Evolutionary conservation across 495 filamentous ascomycete genomes (phyloP), one percentile per base, ranked within the genome.

Genomic region (Aspergillus baeticus): DNA sequence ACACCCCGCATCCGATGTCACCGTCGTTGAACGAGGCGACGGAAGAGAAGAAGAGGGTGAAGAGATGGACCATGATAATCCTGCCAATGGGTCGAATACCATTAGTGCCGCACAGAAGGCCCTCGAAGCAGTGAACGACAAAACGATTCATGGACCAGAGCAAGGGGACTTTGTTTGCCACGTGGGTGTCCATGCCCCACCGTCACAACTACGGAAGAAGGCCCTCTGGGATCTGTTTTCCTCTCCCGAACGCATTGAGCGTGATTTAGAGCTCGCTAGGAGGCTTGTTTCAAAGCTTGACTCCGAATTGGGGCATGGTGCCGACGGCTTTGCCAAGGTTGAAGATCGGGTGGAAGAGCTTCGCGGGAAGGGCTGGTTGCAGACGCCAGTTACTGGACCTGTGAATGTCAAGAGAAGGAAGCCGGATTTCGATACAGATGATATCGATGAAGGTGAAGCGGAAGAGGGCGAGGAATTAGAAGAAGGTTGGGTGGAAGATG

Each of bases 121-220:
- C 13, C 81, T 97, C 0, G 91, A 92, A 49, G 89, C 91, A 15
- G 86, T 98, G 63, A 97, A 98, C 60, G 91, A 92, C 54, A 97
- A 98, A 76, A 94, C 90, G 0, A 96, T 99, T 55, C 87, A 96
- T 64, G 94, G 97, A 62, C 86, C 94, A 52, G 83, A 86, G 43
- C 88, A 92, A 34, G 95, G 93, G 21, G 92, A 98, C 68, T 99
- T 99, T 69, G 90, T 91, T 20, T 96, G 93, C 67, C 95, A 99
- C 67, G 94, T 98, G 36, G 94, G 94, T 49, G 87, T 99, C 31
- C 94, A 99, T 71, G 88, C 89, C 42, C 92, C 94, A 7, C 91
- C 92, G 0, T 80, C 81, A 15, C 84, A 90, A 56, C 89, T 90
- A 1, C 83, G 92, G 57, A 98, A 96, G 80, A 99, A 99, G 74